Percentiles rank a stretch among this genome's conserved stretches.
phyloP scores from a whole-genome alignment of 2,329 filamentous ascomycete species.

The Aspergillus nomiae region DNA sequence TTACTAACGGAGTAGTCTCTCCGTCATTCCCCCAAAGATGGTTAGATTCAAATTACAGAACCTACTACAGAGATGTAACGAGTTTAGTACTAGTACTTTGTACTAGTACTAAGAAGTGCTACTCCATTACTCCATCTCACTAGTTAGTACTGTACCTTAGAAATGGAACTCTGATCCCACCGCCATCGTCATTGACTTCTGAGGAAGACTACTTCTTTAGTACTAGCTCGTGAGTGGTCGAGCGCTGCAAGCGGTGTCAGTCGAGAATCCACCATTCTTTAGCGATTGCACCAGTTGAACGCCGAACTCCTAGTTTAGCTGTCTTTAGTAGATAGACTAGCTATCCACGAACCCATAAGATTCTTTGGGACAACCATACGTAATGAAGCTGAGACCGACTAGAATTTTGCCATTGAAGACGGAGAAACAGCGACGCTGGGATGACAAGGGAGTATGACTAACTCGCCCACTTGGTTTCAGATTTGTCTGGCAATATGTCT shows the following conservation, averaged over 20 bases:
- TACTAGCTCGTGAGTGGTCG: background rate
- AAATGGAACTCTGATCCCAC: background rate
- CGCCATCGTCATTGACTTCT: slow-evolving; percentile 1
- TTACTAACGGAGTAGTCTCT: background rate
- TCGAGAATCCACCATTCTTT: background rate
- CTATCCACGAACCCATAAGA: background rate
- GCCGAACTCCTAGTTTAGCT: background rate
- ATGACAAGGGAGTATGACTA: background rate
- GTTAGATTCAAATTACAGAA: background rate
- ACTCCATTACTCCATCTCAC: background rate
- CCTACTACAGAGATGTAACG: background rate
- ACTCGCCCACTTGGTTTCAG: slow-evolving; percentile 3
- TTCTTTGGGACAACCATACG: background rate
- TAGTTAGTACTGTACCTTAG: background rate
- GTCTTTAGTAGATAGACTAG: background rate
- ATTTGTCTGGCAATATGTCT: background rate
- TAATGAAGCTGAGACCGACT: background rate
- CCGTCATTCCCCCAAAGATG: background rate
- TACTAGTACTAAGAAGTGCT: background rate
- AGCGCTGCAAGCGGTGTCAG: slow-evolving; percentile 2
- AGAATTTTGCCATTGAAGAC: background rate
- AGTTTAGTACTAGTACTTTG: background rate
- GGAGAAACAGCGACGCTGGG: background rate
- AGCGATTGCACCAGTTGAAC: background rate
- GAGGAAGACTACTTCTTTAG: background rate